Evolutionary conservation across 225 moss, liverwort and hornwort genomes (phyloP).

Genomic region (Straminergon stramineum): DNA sequence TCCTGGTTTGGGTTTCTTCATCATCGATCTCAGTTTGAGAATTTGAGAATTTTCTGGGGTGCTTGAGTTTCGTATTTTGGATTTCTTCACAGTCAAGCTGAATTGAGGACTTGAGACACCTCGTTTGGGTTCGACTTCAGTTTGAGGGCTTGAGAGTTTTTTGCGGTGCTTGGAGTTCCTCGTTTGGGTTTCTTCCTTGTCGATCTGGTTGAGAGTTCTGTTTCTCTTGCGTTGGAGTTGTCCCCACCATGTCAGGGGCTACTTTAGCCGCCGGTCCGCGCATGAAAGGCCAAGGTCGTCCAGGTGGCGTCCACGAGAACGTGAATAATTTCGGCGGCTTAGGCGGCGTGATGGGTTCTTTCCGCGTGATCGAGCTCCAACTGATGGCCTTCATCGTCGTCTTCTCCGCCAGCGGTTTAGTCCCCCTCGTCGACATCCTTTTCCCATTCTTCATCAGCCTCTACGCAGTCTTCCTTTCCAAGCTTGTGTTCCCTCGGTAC

Average conservation of each 20-base stretch:
- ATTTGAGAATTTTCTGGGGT: neutral
- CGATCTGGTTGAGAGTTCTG: neutral
- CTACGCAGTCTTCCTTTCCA: conserved; percentile 48
- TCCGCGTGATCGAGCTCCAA: conserved; percentile 81
- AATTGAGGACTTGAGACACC: neutral
- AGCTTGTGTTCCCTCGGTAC: conserved; percentile 64
- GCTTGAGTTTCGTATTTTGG: neutral
- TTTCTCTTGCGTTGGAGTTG: neutral
- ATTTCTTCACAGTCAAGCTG: no score
- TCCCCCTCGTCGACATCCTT: conserved; percentile 58
- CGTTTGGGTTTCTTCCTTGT: neutral
- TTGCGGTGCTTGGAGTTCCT: neutral
- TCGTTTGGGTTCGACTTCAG: neutral
- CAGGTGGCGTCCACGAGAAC: conserved; percentile 9
- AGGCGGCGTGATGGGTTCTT: conserved; percentile 89
- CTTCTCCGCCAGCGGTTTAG: conserved; percentile 80
- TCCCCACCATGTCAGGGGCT: conserved; percentile 69
- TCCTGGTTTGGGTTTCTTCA: neutral
- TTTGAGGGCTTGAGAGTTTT: neutral
- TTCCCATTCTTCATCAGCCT: conserved; percentile 54
- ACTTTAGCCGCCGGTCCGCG: conserved; percentile 68
- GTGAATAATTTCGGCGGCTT: conserved; percentile 31
- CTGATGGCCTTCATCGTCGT: conserved; percentile 95
- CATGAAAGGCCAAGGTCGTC: neutral
- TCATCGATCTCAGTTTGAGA: neutral